These are phyloP conservation scores for Chlamydomonas reinhardtii DNA, from an alignment of 163 green algal species.

Conservation along the genomic window DNA sequence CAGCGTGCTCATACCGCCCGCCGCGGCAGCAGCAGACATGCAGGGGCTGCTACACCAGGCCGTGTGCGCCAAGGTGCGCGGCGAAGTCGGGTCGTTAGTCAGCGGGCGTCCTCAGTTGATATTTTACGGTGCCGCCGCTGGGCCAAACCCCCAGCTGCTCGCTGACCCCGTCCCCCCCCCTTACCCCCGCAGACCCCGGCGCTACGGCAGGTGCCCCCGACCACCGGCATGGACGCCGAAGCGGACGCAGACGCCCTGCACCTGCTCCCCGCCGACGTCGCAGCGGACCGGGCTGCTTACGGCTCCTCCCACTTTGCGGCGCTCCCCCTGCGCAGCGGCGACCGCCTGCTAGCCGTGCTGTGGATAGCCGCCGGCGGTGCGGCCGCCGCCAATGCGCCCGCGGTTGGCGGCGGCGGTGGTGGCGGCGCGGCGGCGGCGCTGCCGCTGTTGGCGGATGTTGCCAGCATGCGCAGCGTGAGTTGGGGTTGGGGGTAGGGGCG, in stretches of 20 bases:
- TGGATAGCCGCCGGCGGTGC: neutral
- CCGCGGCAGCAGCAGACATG: neutral
- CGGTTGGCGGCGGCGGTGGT: neutral
- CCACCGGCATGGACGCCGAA: neutral
- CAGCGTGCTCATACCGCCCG: neutral
- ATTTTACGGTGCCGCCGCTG: no score
- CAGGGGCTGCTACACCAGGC: constrained; percentile 25
- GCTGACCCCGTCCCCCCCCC: no score
- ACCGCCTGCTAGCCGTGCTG: constrained; percentile 26
- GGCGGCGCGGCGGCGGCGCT: neutral
- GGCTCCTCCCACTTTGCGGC: constrained; percentile 27
- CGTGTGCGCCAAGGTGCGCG: constrained; percentile 13
- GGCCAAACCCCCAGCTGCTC: no score
- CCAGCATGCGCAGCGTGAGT: no score
- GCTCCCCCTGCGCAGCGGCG: constrained; percentile 12
- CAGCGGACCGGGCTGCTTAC: neutral
- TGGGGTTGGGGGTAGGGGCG: no score
- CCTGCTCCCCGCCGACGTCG: neutral
- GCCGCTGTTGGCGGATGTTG: no score
- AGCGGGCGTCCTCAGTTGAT: neutral
- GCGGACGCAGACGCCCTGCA: no score
- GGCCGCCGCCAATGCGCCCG: neutral
- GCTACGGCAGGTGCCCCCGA: no score
- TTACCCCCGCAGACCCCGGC: neutral
- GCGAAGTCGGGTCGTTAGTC: neutral